phyloP scores from a whole-genome alignment of 2,329 filamentous ascomycete genomes.

The Aspergillus flavus region DNA sequence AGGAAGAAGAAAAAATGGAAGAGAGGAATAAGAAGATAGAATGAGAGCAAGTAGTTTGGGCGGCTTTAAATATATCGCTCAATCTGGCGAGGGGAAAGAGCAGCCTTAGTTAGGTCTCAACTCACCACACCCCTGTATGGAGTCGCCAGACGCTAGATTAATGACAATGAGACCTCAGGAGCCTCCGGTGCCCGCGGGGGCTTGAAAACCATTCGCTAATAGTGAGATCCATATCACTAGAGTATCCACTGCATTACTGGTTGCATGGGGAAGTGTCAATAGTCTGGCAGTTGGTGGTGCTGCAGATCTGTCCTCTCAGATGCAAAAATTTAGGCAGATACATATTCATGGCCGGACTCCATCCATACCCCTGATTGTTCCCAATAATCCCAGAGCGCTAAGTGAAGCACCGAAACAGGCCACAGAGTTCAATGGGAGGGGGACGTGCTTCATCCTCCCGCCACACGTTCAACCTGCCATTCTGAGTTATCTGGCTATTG shows the following conservation, averaged over 20 bases:
- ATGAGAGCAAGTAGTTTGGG: not conserved
- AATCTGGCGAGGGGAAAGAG: not conserved
- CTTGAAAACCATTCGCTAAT: constrained; percentile 1
- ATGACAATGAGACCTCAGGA: constrained; percentile 4
- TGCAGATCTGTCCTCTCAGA: constrained; percentile 18
- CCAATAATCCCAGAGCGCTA: not conserved
- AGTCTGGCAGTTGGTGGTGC: constrained; percentile 14
- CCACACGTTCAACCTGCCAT: not conserved
- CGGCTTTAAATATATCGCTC: constrained; percentile 5
- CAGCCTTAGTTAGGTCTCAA: not conserved
- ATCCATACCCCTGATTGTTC: constrained; percentile 1
- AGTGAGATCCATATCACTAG: constrained; percentile 1
- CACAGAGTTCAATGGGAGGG: no score
- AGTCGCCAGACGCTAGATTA: not conserved
- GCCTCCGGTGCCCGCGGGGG: not conserved
- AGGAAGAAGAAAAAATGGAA: not conserved
- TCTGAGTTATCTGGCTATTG: not conserved
- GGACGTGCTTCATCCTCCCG: not conserved
- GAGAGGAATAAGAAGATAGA: not conserved
- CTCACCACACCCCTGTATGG: constrained; percentile 1
- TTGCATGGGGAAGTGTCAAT: constrained; percentile 18
- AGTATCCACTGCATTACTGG: constrained; percentile 8
- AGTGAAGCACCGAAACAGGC: not conserved
- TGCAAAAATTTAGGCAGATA: constrained; percentile 25
- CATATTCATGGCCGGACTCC: constrained; percentile 8